Base-by-base conservation (phyloP, 2,329 filamentous ascomycete genomes). In the Aureobasidium pullulans region DNA sequence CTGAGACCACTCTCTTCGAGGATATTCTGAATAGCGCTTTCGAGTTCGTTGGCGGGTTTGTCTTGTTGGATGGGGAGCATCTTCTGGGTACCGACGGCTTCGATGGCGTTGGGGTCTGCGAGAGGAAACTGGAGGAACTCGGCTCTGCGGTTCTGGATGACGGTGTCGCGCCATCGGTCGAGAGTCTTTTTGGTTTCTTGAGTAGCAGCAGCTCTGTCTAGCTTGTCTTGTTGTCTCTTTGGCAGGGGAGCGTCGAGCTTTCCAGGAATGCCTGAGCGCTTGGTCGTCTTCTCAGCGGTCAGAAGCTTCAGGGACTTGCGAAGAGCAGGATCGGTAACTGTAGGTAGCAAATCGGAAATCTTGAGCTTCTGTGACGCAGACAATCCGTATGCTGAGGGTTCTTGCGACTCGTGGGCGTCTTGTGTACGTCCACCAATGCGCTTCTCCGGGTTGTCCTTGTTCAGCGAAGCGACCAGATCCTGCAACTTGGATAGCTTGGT, bases 101-200 rank as follows among this genome's bases (percentile, higher is more conserved):
- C 83, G 31, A 79, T 80, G 57, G 81, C 84, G 61, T 85, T 83
- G 40, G 86, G 87, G 67, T 90, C 87, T 2, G 87, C 82, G 0
- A 97, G 80, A 5, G 94, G 94, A 68, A 99, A 99, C 19, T 86
- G 80, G 11, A 99, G 78, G 71, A 96, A 90, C 64, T 97, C 94
- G 1, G 93, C 92, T 66, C 90, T 83, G 61, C 94, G 87, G 72
- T 96, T 96, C 34, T 90, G 85, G 75, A 96, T 96, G 68, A 99
- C 91, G 0, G 94, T 97, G 62, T 96, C 93, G 34, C 87, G 87
- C 94, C 94, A 99, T 66, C 90, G 85, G 63, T 89, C 85, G 29
- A 99, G 79, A 0, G 91, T 93, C 72, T 96, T 87, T 68, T 95
- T 96, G 53, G 90, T 92, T 77, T 96, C 92, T 37, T 91, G 85